phyloP scores from a whole-genome alignment of 148 eudicot species.

The Linanthus parryae region DNA sequence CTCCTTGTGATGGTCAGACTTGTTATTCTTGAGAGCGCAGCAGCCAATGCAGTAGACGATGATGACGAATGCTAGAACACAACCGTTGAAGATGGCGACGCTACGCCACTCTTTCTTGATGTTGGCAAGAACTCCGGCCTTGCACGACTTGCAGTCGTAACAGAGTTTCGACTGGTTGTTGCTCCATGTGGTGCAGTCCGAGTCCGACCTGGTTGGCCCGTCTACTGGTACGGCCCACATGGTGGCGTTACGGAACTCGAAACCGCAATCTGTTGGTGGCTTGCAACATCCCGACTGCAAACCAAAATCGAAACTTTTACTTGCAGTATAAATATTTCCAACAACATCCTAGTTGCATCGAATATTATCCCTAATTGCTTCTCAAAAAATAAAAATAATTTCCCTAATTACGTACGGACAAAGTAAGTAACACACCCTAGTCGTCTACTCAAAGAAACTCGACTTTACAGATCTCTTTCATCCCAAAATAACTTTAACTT shows the following conservation, averaged over 20 bases:
- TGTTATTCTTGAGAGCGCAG: slow-evolving; percentile 20
- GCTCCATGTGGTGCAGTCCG: slow-evolving; percentile 60
- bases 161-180: slow-evolving; percentile 38
- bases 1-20: too few species aligned
- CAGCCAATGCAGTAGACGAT: slow-evolving; percentile 40
- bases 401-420: background rate
- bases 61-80: slow-evolving; percentile 24
- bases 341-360: background rate
- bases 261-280: slow-evolving; percentile 56
- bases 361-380: background rate
- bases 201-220: slow-evolving; percentile 19
- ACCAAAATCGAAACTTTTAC: background rate
- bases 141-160: slow-evolving; percentile 58
- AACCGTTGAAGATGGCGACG: slow-evolving; percentile 27
- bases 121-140: slow-evolving; percentile 41
- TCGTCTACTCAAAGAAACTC: too few species aligned
- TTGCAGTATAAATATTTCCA: background rate
- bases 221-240: slow-evolving; percentile 37
- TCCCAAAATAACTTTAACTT: too few species aligned
- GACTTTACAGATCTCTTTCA: too few species aligned
- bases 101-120: slow-evolving; percentile 44
- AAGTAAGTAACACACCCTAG: too few species aligned
- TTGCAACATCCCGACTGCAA: slow-evolving; percentile 78
- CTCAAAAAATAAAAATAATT: background rate
- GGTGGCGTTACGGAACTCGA: slow-evolving; percentile 38